Conservation (phyloP, 2,329 filamentous ascomycete species). For the Falciphora oryzae region DNA sequence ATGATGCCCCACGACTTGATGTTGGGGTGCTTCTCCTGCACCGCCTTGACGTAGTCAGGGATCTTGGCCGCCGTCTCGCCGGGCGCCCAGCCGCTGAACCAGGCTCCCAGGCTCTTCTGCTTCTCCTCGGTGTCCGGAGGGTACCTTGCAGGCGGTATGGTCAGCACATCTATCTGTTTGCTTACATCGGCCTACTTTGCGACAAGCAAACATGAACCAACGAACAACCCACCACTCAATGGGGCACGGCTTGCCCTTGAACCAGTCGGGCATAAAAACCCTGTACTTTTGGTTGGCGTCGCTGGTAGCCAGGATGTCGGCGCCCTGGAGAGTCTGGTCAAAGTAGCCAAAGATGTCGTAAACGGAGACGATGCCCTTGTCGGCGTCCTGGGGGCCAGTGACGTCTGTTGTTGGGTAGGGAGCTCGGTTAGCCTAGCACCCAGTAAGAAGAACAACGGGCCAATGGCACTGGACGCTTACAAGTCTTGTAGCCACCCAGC, state of each 20-base stretch:
- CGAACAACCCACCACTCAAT: conserved; percentile 39
- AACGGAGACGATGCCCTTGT: conserved; percentile 56
- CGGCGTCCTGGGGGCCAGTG: conserved; percentile 38
- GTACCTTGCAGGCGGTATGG: conserved; percentile 41
- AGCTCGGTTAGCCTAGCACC: neutral
- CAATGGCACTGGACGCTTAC: conserved; percentile 22
- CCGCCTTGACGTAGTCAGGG: conserved; percentile 49
- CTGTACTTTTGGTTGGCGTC: conserved; percentile 63
- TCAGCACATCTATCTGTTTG: neutral
- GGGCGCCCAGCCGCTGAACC: conserved; percentile 49
- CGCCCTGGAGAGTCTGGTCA: conserved; percentile 63
- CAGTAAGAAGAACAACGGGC: no score
- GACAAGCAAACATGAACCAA: neutral
- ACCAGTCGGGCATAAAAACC: conserved; percentile 90
- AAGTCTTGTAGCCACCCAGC: conserved; percentile 40
- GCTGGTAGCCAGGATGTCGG: conserved; percentile 56
- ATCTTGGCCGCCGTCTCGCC: conserved; percentile 42
- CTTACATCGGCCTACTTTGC: neutral
- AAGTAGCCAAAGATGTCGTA: conserved; percentile 68
- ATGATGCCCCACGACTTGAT: conserved; percentile 56
- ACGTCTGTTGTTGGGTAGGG: conserved; percentile 29
- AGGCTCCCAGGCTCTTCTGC: conserved; percentile 49
- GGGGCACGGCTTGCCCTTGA: conserved; percentile 63
- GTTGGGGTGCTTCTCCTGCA: conserved; percentile 44
- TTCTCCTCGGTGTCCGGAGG: conserved; percentile 62